phyloP scores from a whole-genome alignment of 116 monocot genomes.

The Papilionanthe hybrid region DNA sequence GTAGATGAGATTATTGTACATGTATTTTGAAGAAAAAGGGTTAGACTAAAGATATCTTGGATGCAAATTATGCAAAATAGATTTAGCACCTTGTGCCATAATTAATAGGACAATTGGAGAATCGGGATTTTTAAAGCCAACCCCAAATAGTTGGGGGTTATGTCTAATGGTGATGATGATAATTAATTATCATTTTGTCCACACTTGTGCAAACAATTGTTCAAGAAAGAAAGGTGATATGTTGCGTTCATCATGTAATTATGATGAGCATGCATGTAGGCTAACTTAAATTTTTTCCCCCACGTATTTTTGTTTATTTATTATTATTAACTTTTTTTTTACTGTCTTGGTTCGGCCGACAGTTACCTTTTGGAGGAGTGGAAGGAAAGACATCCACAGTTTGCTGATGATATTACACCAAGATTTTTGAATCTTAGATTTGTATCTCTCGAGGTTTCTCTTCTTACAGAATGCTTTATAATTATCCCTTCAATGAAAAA shows the following conservation, averaged over 20 bases:
- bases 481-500: not conserved
- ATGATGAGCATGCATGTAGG: not conserved
- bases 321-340: not conserved
- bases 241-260: not conserved
- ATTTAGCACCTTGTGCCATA: not conserved
- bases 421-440: constrained; percentile 66
- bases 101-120: not conserved
- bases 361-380: constrained; percentile 89
- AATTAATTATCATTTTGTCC: not conserved
- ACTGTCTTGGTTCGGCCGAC: not conserved
- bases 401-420: constrained; percentile 26
- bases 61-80: not conserved
- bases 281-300: not conserved
- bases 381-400: constrained; percentile 67
- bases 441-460: constrained; percentile 51
- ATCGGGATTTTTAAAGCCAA: not conserved
- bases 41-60: not conserved
- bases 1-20: no score
- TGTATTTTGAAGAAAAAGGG: no score
- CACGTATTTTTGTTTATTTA: not conserved
- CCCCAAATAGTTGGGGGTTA: not conserved
- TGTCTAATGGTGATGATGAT: not conserved
- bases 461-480: not conserved
- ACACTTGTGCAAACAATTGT: not conserved
- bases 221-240: not conserved